phyloP scores from a whole-genome alignment of 306 rosid genomes.

The Macrotyloma uniflorum region DNA sequence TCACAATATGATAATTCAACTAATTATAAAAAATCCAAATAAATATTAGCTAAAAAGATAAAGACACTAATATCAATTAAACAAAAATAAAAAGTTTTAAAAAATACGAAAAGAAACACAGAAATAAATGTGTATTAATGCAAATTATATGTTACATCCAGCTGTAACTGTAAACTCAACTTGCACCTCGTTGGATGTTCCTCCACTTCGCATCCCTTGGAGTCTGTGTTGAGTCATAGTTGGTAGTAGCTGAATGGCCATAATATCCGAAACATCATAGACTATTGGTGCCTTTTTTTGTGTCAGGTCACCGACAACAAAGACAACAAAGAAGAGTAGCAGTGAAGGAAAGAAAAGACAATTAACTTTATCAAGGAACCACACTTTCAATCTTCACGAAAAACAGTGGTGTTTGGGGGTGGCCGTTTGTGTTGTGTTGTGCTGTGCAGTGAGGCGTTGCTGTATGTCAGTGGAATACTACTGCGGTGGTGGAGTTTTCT shows the following conservation, averaged over 20 bases:
- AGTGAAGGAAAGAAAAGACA: neutral
- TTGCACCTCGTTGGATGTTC: neutral
- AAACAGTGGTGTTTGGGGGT: neutral
- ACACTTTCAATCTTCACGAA: conserved; percentile 19
- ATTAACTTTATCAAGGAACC: neutral
- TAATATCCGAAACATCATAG: neutral
- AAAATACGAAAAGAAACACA: too few species aligned
- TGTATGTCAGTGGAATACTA: conserved; percentile 81
- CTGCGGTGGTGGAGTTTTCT: conserved; percentile 56
- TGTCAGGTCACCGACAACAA: neutral
- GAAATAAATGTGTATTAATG: too few species aligned
- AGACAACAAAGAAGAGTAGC: neutral
- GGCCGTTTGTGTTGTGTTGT: too few species aligned
- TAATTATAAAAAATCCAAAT: too few species aligned
- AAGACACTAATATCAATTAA: too few species aligned
- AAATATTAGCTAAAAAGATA: too few species aligned
- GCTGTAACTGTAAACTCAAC: neutral
- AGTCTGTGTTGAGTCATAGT: neutral
- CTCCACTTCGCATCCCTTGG: neutral
- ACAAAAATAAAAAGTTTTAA: too few species aligned
- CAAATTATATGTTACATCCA: neutral
- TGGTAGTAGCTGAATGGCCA: neutral
- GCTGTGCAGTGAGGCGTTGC: conserved; percentile 27
- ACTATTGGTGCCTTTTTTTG: neutral
- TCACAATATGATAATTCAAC: too few species aligned